Base-by-base conservation (phyloP, 345 rosid genomes). In the Toxicodendron radicans region DNA sequence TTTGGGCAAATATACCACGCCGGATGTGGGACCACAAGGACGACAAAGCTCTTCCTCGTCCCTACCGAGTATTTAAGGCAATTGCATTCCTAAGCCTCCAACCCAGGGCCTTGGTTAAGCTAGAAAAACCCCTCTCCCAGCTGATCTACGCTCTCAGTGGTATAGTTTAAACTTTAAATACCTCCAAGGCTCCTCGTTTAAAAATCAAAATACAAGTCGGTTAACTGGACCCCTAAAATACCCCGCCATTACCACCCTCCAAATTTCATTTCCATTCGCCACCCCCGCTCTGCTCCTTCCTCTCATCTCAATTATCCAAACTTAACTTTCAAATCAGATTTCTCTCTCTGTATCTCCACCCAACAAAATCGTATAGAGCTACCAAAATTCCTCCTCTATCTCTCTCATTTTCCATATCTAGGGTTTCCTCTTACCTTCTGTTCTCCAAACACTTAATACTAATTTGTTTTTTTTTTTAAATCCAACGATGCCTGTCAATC, bases 401-500 rank as follows among this genome's bases (percentile, higher is more conserved):
- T 24, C 21, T 66, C 57, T 66, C 53, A 9, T 17, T 46, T 58
- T 58, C 23, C 43, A 27, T 58, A 21, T 49, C 60, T 72, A 62
- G 75, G 60, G 75, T 32, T 62, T 51, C 20, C n/a, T 2, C 10
- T 59, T 32, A 7, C 60, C 21, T n/a, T 21, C 16, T 27, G 4
- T 43, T 65, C 53, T 11, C 58, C 35, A 2, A 27, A 48, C 23
- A 14, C 1, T 58, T 20, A 10, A n/a, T 48, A 38, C 43, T 7
- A 8, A 38, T 38, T 38, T 38, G 1, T 38, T 38, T 7, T 38
- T 38, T 38, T 61, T 48, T 3, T 27, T 56, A 9, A 9, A 4
- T 38, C 59, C 35, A 49, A 72, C 53, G 78, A 92, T 94, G 97
- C 86, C 97, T 73, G 87, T 88, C 65, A 88, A 84, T 70, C 88